phyloP scores from a whole-genome alignment of 2,329 filamentous ascomycete species.

The Alternaria longipes region DNA sequence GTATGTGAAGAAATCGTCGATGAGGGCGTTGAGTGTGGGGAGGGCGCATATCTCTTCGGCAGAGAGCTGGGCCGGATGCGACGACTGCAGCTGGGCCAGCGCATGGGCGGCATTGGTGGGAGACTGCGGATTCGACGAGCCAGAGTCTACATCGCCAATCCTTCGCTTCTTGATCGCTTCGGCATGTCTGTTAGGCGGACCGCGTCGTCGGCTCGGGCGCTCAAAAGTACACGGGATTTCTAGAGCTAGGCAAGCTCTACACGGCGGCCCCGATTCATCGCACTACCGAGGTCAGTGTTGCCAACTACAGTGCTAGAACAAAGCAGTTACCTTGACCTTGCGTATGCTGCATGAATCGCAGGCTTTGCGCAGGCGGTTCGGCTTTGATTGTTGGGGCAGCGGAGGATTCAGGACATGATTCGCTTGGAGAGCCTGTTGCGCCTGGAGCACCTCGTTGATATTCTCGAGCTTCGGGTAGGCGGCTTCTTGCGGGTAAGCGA shows the following conservation, averaged over 20 bases:
- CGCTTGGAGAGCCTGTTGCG: constrained; percentile 48
- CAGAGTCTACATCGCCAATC: constrained; percentile 57
- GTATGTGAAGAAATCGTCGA: constrained; percentile 86
- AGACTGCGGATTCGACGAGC: constrained; percentile 57
- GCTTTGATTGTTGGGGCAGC: constrained; percentile 37
- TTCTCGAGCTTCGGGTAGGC: constrained; percentile 49
- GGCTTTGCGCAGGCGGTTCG: constrained; percentile 52
- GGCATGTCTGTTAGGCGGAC: constrained; percentile 72
- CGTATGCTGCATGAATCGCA: constrained; percentile 56
- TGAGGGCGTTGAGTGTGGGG: constrained; percentile 71
- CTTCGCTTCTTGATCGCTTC: constrained; percentile 72
- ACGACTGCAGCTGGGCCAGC: constrained; percentile 59
- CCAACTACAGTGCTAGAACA: neutral
- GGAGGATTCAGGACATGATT: constrained; percentile 42
- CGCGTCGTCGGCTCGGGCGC: constrained; percentile 69
- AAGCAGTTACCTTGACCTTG: constrained; percentile 49
- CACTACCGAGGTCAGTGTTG: constrained; percentile 57
- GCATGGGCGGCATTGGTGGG: constrained; percentile 64
- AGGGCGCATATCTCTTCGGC: constrained; percentile 77
- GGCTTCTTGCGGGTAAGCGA: constrained; percentile 34
- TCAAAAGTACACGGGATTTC: constrained; percentile 75
- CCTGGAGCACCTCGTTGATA: constrained; percentile 49
- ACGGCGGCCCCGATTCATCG: constrained; percentile 72
- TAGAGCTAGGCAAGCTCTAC: constrained; percentile 69
- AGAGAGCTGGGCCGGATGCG: constrained; percentile 58